Conservation (phyloP, 257 asterid species). For the Nicotiana sylvestris region DNA sequence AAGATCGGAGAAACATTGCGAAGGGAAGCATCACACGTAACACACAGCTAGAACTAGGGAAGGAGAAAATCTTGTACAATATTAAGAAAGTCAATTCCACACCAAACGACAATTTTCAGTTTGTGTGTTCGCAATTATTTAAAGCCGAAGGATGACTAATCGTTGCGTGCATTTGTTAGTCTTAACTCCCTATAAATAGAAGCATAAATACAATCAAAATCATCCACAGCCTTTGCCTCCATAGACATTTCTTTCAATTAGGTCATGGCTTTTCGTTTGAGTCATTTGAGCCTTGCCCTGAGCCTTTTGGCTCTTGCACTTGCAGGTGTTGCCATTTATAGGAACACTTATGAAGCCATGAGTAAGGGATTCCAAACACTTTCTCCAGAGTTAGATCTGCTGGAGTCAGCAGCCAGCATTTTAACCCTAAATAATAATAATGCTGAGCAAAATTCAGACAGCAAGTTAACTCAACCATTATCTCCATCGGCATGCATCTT, state of each 20-base stretch:
- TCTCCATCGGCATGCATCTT: not conserved
- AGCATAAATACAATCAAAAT: not conserved
- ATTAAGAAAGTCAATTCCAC: not conserved
- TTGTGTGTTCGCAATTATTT: not conserved
- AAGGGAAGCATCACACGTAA: not conserved
- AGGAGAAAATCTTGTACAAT: not conserved
- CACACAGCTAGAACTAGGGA: not conserved
- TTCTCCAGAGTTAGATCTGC: not conserved
- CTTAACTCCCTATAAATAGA: constrained; percentile 7
- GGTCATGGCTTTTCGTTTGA: constrained; percentile 4
- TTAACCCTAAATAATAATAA: not conserved
- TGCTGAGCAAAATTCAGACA: not conserved
- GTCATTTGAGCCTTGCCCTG: not conserved
- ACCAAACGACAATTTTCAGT: not conserved
- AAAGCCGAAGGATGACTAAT: not conserved
- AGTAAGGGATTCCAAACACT: not conserved
- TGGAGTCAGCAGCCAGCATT: not conserved
- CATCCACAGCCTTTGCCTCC: not conserved
- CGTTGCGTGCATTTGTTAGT: not conserved
- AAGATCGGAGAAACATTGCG: not conserved
- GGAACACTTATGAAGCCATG: not conserved
- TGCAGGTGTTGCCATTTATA: constrained; percentile 5
- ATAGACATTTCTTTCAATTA: not conserved
- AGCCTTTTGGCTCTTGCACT: constrained; percentile 6
- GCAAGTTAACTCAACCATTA: not conserved